Evolutionary conservation across 106 monocot species (phyloP).

Genomic region (Dioscorea zingiberensis): DNA sequence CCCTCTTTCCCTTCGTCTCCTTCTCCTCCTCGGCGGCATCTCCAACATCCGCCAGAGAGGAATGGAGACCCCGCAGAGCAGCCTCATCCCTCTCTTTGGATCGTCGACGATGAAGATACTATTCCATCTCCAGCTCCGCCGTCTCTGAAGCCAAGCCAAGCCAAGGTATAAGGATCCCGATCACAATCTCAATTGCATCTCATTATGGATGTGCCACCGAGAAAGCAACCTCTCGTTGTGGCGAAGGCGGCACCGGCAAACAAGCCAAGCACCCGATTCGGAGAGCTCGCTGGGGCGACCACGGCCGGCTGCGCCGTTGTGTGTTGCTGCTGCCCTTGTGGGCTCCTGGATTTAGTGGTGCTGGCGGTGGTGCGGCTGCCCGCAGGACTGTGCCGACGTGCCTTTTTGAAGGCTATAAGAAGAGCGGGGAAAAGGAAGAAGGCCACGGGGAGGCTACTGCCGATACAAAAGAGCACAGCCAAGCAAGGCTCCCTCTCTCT

Average conservation of each 20-base stretch:
- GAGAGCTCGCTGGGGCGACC: conserved; percentile 38
- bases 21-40: too few relatives aligned
- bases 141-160: too few relatives aligned
- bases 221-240: too few relatives aligned
- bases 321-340: conserved; percentile 37
- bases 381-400: conserved; percentile 26
- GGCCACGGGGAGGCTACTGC: not conserved
- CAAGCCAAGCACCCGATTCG: not conserved
- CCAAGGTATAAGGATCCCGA: too few relatives aligned
- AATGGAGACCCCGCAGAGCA: too few relatives aligned
- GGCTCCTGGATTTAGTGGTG: conserved; percentile 20
- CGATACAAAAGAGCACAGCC: not conserved
- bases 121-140: too few relatives aligned
- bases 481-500: not conserved
- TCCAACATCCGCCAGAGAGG: too few relatives aligned
- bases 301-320: conserved; percentile 40
- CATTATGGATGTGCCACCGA: too few relatives aligned
- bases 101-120: too few relatives aligned
- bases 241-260: not conserved
- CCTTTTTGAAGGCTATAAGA: not conserved
- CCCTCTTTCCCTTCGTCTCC: too few relatives aligned
- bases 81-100: too few relatives aligned
- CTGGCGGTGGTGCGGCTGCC: conserved; percentile 25
- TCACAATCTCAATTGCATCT: too few relatives aligned
- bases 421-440: not conserved